Conservation (phyloP, 2,329 filamentous ascomycete species). For the Aureobasidium sp. region DNA sequence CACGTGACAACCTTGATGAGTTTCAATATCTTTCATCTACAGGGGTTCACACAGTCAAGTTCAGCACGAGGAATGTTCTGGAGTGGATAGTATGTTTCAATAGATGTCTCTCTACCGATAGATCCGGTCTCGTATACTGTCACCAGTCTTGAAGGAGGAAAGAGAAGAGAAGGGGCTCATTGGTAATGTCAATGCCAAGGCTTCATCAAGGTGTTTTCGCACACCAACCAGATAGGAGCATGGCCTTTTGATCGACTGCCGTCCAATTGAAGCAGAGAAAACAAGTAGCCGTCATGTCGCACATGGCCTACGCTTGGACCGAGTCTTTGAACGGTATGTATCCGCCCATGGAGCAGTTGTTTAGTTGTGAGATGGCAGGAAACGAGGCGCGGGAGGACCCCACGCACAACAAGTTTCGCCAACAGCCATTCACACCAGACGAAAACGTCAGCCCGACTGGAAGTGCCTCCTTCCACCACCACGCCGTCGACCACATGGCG, state of each 20-base stretch:
- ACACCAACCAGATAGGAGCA: neutral
- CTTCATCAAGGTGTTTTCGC: slow-evolving; percentile 19
- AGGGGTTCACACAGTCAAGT: neutral
- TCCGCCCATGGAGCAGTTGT: neutral
- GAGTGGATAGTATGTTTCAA: neutral
- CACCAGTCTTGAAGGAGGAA: neutral
- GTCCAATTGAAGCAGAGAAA: slow-evolving; percentile 4
- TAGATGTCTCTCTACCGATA: neutral
- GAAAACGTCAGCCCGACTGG: slow-evolving; percentile 11
- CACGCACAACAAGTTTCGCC: slow-evolving; percentile 8
- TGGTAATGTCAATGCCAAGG: neutral
- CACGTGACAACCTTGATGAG: slow-evolving; percentile 1
- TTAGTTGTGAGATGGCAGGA: neutral
- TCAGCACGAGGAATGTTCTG: neutral
- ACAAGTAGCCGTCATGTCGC: slow-evolving; percentile 2
- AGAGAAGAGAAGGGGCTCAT: neutral
- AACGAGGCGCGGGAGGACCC: slow-evolving; percentile 8
- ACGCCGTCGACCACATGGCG: slow-evolving; percentile 11
- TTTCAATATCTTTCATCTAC: neutral
- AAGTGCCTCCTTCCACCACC: neutral
- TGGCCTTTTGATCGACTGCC: neutral
- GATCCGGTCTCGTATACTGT: neutral
- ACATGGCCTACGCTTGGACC: slow-evolving; percentile 9
- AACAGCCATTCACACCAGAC: neutral
- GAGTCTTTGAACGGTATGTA: slow-evolving; percentile 3